Conservation (phyloP, 1,284 basidiomycete genomes). For the Cerioporus squamosus region DNA sequence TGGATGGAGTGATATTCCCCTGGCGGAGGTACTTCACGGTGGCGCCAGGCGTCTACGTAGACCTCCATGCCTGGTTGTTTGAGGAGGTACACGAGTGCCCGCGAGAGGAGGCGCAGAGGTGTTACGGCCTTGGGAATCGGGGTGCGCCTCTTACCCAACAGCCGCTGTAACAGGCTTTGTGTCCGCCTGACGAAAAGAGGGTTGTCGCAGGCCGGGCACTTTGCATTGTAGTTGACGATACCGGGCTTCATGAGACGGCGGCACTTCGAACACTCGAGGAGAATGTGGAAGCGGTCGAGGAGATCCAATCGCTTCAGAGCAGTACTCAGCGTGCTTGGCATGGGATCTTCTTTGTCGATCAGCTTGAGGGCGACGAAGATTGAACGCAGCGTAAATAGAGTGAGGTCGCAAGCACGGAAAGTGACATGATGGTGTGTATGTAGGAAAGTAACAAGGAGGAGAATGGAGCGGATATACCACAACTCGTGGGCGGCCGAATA, state of each 20-base stretch:
- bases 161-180: background rate
- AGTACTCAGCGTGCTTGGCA: constrained; percentile 2
- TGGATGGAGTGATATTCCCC: background rate
- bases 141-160: background rate
- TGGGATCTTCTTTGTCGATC: background rate
- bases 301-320: constrained; percentile 28
- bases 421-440: constrained; percentile 31
- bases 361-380: constrained; percentile 26
- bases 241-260: constrained; percentile 15
- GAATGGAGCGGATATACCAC: constrained; percentile 18
- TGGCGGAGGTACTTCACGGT: background rate
- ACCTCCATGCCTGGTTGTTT: background rate
- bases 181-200: background rate
- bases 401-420: constrained; percentile 25
- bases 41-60: background rate
- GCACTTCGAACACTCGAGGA: constrained; percentile 28
- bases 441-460: constrained; percentile 28
- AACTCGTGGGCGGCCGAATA: too few relatives aligned
- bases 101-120: constrained; percentile 10
- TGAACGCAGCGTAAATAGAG: constrained; percentile 19
- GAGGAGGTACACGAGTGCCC: constrained; percentile 8
- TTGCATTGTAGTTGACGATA: background rate
- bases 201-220: background rate
- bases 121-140: constrained; percentile 2
- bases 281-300: constrained; percentile 25